Evolutionary conservation across 2,329 filamentous ascomycete species (phyloP), one percentile per base, ranked within the genome.

Genomic region (Exophiala sp.): DNA sequence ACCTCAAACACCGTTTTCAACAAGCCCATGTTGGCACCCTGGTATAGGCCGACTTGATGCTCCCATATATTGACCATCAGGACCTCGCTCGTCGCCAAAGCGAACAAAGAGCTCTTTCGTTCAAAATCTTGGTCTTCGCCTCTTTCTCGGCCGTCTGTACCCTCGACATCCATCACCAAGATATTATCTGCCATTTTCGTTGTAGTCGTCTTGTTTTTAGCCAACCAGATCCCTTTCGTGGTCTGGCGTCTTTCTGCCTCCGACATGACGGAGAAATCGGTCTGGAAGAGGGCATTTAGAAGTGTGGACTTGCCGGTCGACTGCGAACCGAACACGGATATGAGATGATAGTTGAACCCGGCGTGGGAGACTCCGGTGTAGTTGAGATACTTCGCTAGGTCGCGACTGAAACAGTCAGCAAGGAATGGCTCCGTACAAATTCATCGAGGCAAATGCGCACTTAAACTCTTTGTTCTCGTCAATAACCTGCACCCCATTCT

Each of bases 11-110:
- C 93, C 0, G 94, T 98, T 78, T 98, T 98, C 63, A 98, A 75
- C 63, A 98, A 72, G 7, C 93, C 93, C 93, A 98, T 98, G 69
- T 98, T 98, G 62, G 93, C 93, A 50, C 93, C 93, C 72, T 98
- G 91, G 67, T 98, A 98, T 68, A 98, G 70, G 41, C 93, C 93
- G 55, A 98, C 93, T 70, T 98, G 93, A 69, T 96, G 91, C 71
- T 98, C 93, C 93, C 93, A 98, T 60, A 98, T 95, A 67, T 98
- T 98, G 69, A 98, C 86, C 65, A 98, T 94, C 61, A 98, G 77
- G 45, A 98, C 91, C 73, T 98, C 93, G 67, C 91, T 97, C 14
- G 93, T 98, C 43, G 93, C 93, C 63, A 98, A 79, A 44, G 93
- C 93, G 71, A 98, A 98, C 16, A 98, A 79, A 19, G 93, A 93